A percentile compares a stretch with the other conserved stretches of the same genome.
These are phyloP conservation scores for Fusarium citri DNA, from an alignment of 2,329 filamentous ascomycete genomes.

Conservation along the genomic window DNA sequence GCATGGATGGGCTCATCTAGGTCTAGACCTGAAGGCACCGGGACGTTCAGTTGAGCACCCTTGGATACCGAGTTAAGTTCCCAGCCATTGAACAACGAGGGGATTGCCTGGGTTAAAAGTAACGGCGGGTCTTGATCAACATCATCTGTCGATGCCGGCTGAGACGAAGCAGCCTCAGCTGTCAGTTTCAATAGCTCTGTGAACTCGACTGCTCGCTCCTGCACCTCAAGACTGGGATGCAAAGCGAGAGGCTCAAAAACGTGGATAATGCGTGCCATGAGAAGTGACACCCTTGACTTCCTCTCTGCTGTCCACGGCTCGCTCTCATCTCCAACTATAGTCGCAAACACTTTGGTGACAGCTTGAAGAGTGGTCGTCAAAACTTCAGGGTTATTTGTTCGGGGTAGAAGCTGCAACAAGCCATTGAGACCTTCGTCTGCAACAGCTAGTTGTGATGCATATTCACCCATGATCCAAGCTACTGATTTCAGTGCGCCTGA, in stretches of 20 bases:
- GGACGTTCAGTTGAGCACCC: constrained; percentile 87
- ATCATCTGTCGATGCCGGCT: constrained; percentile 67
- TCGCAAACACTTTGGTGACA: constrained; percentile 84
- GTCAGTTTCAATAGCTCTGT: constrained; percentile 89
- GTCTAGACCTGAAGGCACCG: constrained; percentile 79
- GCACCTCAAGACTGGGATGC: constrained; percentile 91
- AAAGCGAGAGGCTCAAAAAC: constrained; percentile 81
- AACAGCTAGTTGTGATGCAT: constrained; percentile 75
- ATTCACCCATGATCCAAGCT: constrained; percentile 91
- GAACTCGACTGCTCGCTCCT: constrained; percentile 94
- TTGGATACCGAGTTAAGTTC: constrained; percentile 91
- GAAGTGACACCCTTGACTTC: constrained; percentile 78
- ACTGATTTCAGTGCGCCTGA: constrained; percentile 78
- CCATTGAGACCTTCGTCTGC: constrained; percentile 79
- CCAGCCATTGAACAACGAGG: constrained; percentile 84
- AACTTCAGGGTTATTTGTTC: constrained; percentile 69
- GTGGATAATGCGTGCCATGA: constrained; percentile 85
- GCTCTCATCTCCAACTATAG: constrained; percentile 73
- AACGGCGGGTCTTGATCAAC: constrained; percentile 77
- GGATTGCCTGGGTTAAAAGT: constrained; percentile 89
- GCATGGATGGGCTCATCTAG: constrained; percentile 85
- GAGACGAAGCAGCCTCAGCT: constrained; percentile 79
- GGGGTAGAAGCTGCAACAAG: constrained; percentile 74
- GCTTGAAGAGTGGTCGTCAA: constrained; percentile 87
- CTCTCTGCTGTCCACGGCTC: constrained; percentile 77